Evolutionary conservation across 2,329 filamentous ascomycete genomes (phyloP).

Genomic region (Periconia macrospinosa): DNA sequence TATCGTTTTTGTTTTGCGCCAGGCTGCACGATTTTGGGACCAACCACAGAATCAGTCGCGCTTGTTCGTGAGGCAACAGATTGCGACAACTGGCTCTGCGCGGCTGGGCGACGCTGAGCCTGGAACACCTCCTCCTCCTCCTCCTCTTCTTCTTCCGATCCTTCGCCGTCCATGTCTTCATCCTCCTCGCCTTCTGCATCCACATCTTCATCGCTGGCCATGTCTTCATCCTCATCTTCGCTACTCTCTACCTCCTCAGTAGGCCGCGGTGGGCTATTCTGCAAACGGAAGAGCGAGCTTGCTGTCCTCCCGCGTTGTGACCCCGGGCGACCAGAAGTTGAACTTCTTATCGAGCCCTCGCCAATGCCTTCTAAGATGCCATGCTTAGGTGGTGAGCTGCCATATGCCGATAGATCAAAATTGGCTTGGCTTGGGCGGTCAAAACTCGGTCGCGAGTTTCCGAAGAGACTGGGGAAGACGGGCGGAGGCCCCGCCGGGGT

Average conservation of each 20-base stretch:
- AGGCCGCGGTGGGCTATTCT: slow-evolving; percentile 39
- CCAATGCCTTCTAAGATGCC: slow-evolving; percentile 30
- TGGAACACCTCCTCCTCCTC: slow-evolving; percentile 48
- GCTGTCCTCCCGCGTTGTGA: slow-evolving; percentile 30
- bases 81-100: slow-evolving; percentile 29
- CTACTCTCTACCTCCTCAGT: slow-evolving; percentile 35
- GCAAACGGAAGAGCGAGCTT: slow-evolving; percentile 33
- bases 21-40: slow-evolving; percentile 25
- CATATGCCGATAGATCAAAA: slow-evolving; percentile 23
- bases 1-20: slow-evolving; percentile 55
- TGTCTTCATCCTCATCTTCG: slow-evolving; percentile 31
- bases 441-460: slow-evolving; percentile 52
- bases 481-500: slow-evolving; percentile 59
- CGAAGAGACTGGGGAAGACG: slow-evolving; percentile 48
- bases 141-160: slow-evolving; percentile 27
- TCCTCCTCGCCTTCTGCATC: slow-evolving; percentile 24
- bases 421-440: slow-evolving; percentile 17
- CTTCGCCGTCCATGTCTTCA: slow-evolving; percentile 36
- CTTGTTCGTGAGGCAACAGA: slow-evolving; percentile 43
- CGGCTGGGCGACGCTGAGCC: slow-evolving; percentile 29
- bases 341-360: slow-evolving; percentile 27
- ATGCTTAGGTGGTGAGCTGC: slow-evolving; percentile 40
- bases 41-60: slow-evolving; percentile 22
- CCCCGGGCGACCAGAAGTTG: slow-evolving; percentile 30
- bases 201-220: slow-evolving; percentile 26